Evolutionary conservation across 2,329 filamentous ascomycete species (phyloP), one percentile per base, ranked within the genome.

Genomic region (Claviceps sp.): DNA sequence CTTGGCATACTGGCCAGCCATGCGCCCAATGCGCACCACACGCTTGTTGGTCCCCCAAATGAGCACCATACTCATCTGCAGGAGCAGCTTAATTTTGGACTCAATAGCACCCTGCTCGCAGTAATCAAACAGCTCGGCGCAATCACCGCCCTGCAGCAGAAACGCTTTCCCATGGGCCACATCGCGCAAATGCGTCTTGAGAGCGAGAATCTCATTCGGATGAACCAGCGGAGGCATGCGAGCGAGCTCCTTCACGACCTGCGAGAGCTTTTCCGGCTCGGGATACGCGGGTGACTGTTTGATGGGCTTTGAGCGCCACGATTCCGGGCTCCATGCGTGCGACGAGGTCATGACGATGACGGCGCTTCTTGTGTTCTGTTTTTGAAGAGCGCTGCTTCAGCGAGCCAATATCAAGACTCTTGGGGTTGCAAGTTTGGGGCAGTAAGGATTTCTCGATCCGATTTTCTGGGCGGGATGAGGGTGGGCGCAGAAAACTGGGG

Each of bases 1-100:
- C 71, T 98, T 98, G 34, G 93, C 93, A 63, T 95, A 98, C 74
- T 98, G 93, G 3, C 93, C 93, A 13, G 93, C 93, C 82, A 97
- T 96, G 55, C 93, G 82, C 16, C 89, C 93, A 62, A 98, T 95
- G 59, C 93, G 82, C 47, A 98, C 89, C 4, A 98, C 89, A 5
- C 87, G 87, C 70, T 82, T 82, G 69, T 78, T 75, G 54, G 76
- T 77, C 59, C 88, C 93, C 85, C 90, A 96, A 66, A 97, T 90
- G 54, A 98, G 76, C 1, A 98, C 88, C 60, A 98, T 72, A 58
- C 88, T 95, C 91, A 98, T 97, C 71, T 98, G 93, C 54, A 98
- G 74, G 34, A 98, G 78, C 26, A 98, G 79, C 72, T 97, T 97
- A 68, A 97, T 89, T 75, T 97, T 98, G 56, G 88, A 85, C 70